A percentile compares a stretch with the other conserved stretches of the same genome.
Evolutionary conservation across 495 filamentous ascomycete species (phyloP).

Genomic region (Aspergillus panamensis): DNA sequence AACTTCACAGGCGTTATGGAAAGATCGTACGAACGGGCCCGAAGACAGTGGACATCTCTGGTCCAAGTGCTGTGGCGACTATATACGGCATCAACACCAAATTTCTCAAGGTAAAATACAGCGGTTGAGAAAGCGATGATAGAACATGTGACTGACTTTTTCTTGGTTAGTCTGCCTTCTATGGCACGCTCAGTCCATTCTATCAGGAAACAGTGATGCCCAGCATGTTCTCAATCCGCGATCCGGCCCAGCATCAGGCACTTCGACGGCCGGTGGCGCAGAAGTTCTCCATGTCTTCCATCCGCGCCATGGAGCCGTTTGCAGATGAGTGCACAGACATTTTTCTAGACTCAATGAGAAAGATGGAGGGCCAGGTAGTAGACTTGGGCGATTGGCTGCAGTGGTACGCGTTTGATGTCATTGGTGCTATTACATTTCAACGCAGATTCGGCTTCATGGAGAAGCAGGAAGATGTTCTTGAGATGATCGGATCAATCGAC

Average conservation of each 20-base stretch:
- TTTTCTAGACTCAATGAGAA: constrained; percentile 23
- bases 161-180: constrained; percentile 45
- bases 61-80: constrained; percentile 32
- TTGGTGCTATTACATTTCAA: constrained; percentile 38
- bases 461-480: constrained; percentile 36
- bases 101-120: no score
- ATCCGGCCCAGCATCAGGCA: constrained; percentile 26
- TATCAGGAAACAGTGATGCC: constrained; percentile 29
- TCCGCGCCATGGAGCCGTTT: constrained; percentile 32
- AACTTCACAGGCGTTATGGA: not conserved
- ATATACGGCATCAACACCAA: constrained; percentile 38
- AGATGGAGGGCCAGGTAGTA: constrained; percentile 23
- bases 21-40: not conserved
- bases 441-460: constrained; percentile 42
- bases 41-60: constrained; percentile 30
- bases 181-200: constrained; percentile 35
- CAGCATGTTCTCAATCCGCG: constrained; percentile 34
- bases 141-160: no score
- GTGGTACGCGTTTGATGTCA: constrained; percentile 44
- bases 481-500: constrained; percentile 24
- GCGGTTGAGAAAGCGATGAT: no score
- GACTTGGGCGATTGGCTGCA: constrained; percentile 41
- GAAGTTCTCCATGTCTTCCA: constrained; percentile 31
- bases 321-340: constrained; percentile 34
- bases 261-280: constrained; percentile 32